Evolutionary conservation across 208 protist species (phyloP), one percentile per base, ranked within the genome.

Genomic region (Entamoeba dispar): DNA sequence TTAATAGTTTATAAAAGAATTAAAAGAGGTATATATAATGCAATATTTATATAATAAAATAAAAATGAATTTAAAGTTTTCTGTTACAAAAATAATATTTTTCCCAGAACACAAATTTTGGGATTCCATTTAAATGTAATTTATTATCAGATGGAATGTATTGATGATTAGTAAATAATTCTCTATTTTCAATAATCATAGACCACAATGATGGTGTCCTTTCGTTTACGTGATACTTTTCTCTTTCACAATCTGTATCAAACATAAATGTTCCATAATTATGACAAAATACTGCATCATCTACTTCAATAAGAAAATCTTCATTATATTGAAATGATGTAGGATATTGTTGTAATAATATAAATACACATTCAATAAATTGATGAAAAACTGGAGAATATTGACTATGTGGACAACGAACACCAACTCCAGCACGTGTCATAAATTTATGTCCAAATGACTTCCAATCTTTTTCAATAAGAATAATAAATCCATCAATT

Each of bases 381-480:
- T 96, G 95, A n/a, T 96, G 31, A 92, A 97, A 97, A 27, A 96
- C 92, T 22, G 95, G 96, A 1, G 90, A 57, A 61, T 95, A n/a
- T 55, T 92, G 91, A 4, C 49, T 27, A 34, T 47, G 17, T 7
- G 91, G 49, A 34, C 22, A 57, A 38, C 2, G 7, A 49, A 43
- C 49, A 14, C 19, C 91, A 50, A 34, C 7, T 31, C 86, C 77
- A 22, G 92, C 93, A 34, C 97, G 93, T n/a, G 95, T 94, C 34
- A 94, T 86, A 94, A 97, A 98, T 55, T 97, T 96, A 94, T 98
- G 97, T 14, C 98, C 98, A 95, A 98, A 98, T 12, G 94, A 91
- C 5, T 98, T 90, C 97, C 97, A 99, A 22, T 99, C 98, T 94
- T 98, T 98, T 92, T 98, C 97, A 38, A 98, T 95, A 2, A 98